Conservation (phyloP, 2,329 filamentous ascomycete genomes). For the Stachybotrys echinatus region DNA sequence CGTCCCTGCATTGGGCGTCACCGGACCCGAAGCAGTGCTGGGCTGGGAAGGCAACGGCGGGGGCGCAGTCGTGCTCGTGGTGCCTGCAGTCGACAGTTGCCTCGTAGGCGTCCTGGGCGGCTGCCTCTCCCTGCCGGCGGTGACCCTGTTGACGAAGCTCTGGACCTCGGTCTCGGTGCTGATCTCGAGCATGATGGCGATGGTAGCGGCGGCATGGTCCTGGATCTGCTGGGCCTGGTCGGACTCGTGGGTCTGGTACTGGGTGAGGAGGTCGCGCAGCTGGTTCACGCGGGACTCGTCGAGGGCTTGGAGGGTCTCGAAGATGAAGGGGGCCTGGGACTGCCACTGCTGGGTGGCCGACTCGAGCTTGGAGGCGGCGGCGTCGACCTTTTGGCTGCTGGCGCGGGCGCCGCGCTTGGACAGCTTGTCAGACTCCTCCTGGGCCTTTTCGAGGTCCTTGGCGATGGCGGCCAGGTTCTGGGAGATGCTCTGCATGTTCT, state of each 20-base stretch:
- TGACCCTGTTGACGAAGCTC: conserved; percentile 51
- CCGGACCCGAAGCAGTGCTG: background rate
- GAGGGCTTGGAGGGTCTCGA: conserved; percentile 84
- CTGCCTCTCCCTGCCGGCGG: conserved; percentile 29
- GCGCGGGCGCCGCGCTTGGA: conserved; percentile 72
- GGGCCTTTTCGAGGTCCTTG: conserved; percentile 77
- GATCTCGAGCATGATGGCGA: conserved; percentile 80
- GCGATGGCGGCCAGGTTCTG: conserved; percentile 76
- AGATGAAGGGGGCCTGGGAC: conserved; percentile 89
- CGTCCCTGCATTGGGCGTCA: background rate
- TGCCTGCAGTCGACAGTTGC: conserved; percentile 31
- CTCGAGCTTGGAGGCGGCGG: conserved; percentile 67
- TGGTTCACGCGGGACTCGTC: conserved; percentile 89
- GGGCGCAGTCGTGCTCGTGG: conserved; percentile 12
- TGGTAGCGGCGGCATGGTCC: conserved; percentile 68
- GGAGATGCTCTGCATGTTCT: conserved; percentile 75
- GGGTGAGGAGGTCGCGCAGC: conserved; percentile 83
- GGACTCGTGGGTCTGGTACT: conserved; percentile 87
- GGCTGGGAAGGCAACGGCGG: conserved; percentile 13
- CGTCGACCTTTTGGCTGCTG: conserved; percentile 71
- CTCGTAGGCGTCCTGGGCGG: conserved; percentile 35
- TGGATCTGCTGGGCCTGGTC: conserved; percentile 78
- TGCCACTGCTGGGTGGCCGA: conserved; percentile 84
- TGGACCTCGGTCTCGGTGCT: conserved; percentile 84
- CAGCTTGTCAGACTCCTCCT: conserved; percentile 81